phyloP scores from a whole-genome alignment of 768 basidiomycete species.

The Paxillus involutus region DNA sequence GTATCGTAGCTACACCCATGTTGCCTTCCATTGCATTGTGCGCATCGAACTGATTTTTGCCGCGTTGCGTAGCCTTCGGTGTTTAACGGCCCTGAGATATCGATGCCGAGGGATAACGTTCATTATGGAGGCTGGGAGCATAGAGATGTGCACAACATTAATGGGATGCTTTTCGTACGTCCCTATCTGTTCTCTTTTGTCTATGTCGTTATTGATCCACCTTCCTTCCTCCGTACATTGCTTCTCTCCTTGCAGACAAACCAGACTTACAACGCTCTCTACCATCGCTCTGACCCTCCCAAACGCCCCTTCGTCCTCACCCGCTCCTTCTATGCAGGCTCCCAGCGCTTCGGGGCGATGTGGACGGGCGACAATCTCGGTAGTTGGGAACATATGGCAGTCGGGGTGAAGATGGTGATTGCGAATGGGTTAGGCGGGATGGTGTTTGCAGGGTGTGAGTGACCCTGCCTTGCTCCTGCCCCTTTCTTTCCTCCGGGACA shows the following conservation, averaged over 20 bases:
- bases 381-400: slow-evolving; percentile 96
- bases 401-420: slow-evolving; percentile 91
- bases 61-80: slow-evolving; percentile 72
- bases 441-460: slow-evolving; percentile 87
- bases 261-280: slow-evolving; percentile 77
- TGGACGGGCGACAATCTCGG: slow-evolving; percentile 99
- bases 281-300: slow-evolving; percentile 68
- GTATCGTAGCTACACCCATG: not conserved
- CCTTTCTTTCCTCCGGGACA: not conserved
- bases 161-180: slow-evolving; percentile 89
- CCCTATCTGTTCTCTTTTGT: not conserved
- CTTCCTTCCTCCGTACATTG: not conserved
- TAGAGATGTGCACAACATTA: slow-evolving; percentile 95
- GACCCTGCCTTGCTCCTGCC: not conserved
- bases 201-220: not conserved
- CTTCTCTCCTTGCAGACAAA: slow-evolving; percentile 57
- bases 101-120: slow-evolving; percentile 71
- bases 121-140: slow-evolving; percentile 98
- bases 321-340: slow-evolving; percentile 92
- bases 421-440: slow-evolving; percentile 88
- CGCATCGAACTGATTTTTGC: not conserved
- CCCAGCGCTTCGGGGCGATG: slow-evolving; percentile 94
- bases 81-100: slow-evolving; percentile 99
- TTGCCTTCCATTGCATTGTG: not conserved
- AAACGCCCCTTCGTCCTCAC: slow-evolving; percentile 95